Conservation (phyloP, 768 basidiomycete species). For the Calocybe gangraenosa region DNA sequence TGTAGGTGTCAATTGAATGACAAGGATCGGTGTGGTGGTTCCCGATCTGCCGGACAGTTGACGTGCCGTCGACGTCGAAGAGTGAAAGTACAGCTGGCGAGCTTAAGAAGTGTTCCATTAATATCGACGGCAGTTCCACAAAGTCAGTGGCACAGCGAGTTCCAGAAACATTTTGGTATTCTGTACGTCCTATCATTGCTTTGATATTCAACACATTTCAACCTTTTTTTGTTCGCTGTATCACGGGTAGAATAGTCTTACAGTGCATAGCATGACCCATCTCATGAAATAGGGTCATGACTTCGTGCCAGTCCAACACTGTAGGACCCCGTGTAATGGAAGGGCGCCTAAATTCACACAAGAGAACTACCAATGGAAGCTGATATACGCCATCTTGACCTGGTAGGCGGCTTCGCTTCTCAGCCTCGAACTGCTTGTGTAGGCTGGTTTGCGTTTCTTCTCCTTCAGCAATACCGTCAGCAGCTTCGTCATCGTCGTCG, state of each 20-base stretch:
- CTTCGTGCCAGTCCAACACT: slow-evolving; percentile 86
- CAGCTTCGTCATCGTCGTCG: slow-evolving; percentile 81
- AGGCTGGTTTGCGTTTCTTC: slow-evolving; percentile 37
- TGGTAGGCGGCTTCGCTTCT: slow-evolving; percentile 54
- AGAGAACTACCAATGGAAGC: slow-evolving; percentile 85
- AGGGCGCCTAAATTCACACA: slow-evolving; percentile 81
- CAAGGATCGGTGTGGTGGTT: slow-evolving; percentile 76
- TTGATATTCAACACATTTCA: background rate
- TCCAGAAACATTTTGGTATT: slow-evolving; percentile 96
- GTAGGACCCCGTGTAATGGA: slow-evolving; percentile 62
- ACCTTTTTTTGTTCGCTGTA: background rate
- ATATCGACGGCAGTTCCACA: slow-evolving; percentile 94
- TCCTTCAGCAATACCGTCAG: slow-evolving; percentile 49
- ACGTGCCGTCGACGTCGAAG: slow-evolving; percentile 54
- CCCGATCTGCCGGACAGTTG: slow-evolving; percentile 41
- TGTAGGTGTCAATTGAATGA: slow-evolving; percentile 82
- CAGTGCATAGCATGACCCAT: slow-evolving; percentile 99
- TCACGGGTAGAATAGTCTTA: slow-evolving; percentile 38
- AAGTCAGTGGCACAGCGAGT: slow-evolving; percentile 98
- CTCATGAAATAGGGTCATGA: slow-evolving; percentile 93
- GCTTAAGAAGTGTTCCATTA: slow-evolving; percentile 97
- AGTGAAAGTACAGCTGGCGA: slow-evolving; percentile 81
- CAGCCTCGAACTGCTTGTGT: slow-evolving; percentile 60
- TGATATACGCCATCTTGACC: slow-evolving; percentile 74
- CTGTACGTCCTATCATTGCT: slow-evolving; percentile 98